Percentiles rank a stretch among this genome's conserved stretches.
These are phyloP conservation scores for Venturia nashicola DNA, from an alignment of 2,329 filamentous ascomycete species.

Conservation along the genomic window DNA sequence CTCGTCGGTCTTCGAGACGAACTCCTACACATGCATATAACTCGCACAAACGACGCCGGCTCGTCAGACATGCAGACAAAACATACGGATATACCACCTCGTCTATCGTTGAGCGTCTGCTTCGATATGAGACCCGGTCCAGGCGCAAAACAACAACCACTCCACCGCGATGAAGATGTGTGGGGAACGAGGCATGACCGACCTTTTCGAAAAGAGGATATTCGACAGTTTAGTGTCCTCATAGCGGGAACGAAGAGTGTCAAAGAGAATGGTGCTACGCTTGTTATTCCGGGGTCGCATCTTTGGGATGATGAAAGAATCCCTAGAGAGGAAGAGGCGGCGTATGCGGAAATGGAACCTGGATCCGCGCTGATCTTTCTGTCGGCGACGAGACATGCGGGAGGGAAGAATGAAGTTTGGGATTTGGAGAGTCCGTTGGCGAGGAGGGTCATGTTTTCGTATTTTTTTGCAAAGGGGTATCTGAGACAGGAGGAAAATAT, in stretches of 20 bases:
- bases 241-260: slow-evolving; percentile 17
- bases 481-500: slow-evolving; percentile 24
- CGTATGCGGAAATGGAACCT: slow-evolving; percentile 4
- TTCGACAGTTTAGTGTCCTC: slow-evolving; percentile 10
- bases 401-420: not conserved
- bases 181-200: not conserved
- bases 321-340: not conserved
- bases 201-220: not conserved
- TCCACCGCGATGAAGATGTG: not conserved
- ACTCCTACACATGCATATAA: not conserved
- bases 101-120: not conserved
- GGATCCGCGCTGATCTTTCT: not conserved
- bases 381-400: not conserved
- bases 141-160: not conserved
- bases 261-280: slow-evolving; percentile 20
- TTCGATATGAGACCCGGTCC: not conserved
- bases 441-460: not conserved
- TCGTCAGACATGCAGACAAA: not conserved
- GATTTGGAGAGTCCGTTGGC: not conserved
- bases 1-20: not conserved
- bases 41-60: not conserved
- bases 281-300: slow-evolving; percentile 20
- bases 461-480: slow-evolving; percentile 21
- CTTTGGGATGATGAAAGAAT: slow-evolving; percentile 8
- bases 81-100: not conserved